A percentile compares a stretch with the other conserved stretches of the same genome.
Evolutionary conservation across 345 rosid species (phyloP).

Genomic region (Bretschneidera sinensis): DNA sequence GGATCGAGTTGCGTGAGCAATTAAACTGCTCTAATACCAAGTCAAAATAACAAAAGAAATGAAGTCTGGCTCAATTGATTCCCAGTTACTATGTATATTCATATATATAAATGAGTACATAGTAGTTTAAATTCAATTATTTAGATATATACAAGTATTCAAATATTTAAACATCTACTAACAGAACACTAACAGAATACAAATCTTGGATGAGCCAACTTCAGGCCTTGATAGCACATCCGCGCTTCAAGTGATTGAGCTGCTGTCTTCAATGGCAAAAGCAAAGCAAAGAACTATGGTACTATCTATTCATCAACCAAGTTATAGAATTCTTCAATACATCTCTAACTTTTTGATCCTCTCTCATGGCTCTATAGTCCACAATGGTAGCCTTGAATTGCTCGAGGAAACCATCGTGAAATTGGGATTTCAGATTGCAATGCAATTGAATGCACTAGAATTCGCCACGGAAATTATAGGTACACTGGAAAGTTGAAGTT

Average conservation of each 20-base stretch:
- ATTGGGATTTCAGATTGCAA: conserved; percentile 62
- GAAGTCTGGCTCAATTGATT: too few relatives aligned
- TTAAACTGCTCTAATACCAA: too few relatives aligned
- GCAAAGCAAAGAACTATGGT: conserved; percentile 52
- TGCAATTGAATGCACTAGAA: conserved; percentile 65
- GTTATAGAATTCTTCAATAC: conserved; percentile 66
- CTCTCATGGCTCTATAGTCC: conserved; percentile 47
- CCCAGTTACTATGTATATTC: too few relatives aligned
- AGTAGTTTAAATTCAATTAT: too few relatives aligned
- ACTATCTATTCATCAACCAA: conserved; percentile 67
- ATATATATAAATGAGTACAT: too few relatives aligned
- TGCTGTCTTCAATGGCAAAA: conserved; percentile 67
- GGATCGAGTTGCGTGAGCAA: too few relatives aligned
- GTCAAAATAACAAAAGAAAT: too few relatives aligned
- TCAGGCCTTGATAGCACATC: conserved; percentile 84
- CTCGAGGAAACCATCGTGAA: conserved; percentile 57
- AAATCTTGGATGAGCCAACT: conserved; percentile 87
- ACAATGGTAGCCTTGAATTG: conserved; percentile 49
- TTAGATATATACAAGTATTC: too few relatives aligned
- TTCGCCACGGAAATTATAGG: conserved; percentile 85
- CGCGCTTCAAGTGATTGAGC: conserved; percentile 79
- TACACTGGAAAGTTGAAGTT: conserved; percentile 31
- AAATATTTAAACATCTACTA: too few relatives aligned
- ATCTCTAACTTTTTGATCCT: conserved; percentile 62
- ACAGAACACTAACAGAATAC: too few relatives aligned